Percentiles rank a stretch among this genome's conserved stretches.
Evolutionary conservation across 176 grass and related monocot genomes (phyloP).

Genomic region (Musa schizocarpa): DNA sequence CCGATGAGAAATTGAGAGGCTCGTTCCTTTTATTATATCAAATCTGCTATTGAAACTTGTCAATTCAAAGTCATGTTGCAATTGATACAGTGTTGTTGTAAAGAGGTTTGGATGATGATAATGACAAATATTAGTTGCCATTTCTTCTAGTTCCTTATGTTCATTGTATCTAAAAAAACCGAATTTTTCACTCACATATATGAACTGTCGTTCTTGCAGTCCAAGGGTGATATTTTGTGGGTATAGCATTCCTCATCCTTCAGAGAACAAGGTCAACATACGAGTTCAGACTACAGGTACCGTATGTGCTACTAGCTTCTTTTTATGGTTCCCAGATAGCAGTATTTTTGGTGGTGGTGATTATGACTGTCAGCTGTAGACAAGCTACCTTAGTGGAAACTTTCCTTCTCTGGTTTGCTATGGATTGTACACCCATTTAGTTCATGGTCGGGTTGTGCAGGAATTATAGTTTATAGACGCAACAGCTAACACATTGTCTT

Average conservation of each 20-base stretch:
- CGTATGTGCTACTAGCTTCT: neutral
- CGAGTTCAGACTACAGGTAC: conserved; percentile 75
- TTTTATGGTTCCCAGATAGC: neutral
- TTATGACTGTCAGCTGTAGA: neutral
- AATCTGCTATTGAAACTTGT: too few species aligned
- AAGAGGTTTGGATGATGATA: too few species aligned
- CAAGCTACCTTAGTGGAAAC: neutral
- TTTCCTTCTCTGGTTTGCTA: too few species aligned
- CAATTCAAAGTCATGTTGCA: too few species aligned
- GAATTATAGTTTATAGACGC: too few species aligned
- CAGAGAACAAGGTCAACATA: conserved; percentile 81
- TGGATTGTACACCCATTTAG: too few species aligned
- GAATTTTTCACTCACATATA: conserved; percentile 1
- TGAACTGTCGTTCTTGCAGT: conserved; percentile 28
- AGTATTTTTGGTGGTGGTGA: neutral
- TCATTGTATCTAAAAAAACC: neutral
- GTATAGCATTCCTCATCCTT: conserved; percentile 83
- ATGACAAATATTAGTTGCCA: neutral
- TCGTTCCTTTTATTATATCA: too few species aligned
- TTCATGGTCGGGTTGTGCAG: too few species aligned
- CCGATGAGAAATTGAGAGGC: too few species aligned
- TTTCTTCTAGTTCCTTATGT: neutral
- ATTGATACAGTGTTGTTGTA: too few species aligned
- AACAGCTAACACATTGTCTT: too few species aligned
- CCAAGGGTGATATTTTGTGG: conserved; percentile 82